These are phyloP conservation scores for Sporothrix variecibatus DNA, from an alignment of 2,329 filamentous ascomycete genomes.

Conservation along the genomic window DNA sequence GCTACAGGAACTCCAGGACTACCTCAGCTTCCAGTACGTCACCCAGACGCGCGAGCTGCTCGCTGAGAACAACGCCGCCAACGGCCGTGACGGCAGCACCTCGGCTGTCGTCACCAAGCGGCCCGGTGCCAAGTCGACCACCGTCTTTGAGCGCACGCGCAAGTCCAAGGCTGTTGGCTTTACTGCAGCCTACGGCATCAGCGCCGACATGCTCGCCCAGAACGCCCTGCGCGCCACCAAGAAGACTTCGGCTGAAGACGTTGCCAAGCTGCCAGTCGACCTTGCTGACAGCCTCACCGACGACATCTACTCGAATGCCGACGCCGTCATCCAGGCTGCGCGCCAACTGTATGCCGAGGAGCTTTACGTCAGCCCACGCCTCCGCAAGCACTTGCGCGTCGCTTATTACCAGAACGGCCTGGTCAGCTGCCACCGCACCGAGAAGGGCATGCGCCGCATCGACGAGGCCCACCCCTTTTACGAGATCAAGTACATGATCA, in stretches of 20 bases:
- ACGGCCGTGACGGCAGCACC: slow-evolving; percentile 56
- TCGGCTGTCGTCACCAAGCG: slow-evolving; percentile 62
- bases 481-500: slow-evolving; percentile 94
- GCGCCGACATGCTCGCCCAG: slow-evolving; percentile 82
- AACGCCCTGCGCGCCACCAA: slow-evolving; percentile 79
- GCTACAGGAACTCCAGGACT: slow-evolving; percentile 93
- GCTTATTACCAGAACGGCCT: slow-evolving; percentile 81
- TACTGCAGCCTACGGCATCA: slow-evolving; percentile 87
- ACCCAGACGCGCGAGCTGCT: slow-evolving; percentile 79
- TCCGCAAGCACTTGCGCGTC: slow-evolving; percentile 82
- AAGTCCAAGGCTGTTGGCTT: slow-evolving; percentile 77
- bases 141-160: slow-evolving; percentile 79
- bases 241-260: slow-evolving; percentile 83
- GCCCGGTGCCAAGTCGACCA: slow-evolving; percentile 76
- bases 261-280: slow-evolving; percentile 75
- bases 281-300: slow-evolving; percentile 78
- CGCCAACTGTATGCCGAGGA: slow-evolving; percentile 91
- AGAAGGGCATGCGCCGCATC: slow-evolving; percentile 91
- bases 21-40: slow-evolving; percentile 91
- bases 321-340: slow-evolving; percentile 74
- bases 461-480: slow-evolving; percentile 96
- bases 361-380: slow-evolving; percentile 79
- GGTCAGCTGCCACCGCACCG: slow-evolving; percentile 85
- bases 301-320: slow-evolving; percentile 72
- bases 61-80: slow-evolving; percentile 46